phyloP scores from a whole-genome alignment of 2,329 filamentous ascomycete species.

The Xylariaceae sp. region DNA sequence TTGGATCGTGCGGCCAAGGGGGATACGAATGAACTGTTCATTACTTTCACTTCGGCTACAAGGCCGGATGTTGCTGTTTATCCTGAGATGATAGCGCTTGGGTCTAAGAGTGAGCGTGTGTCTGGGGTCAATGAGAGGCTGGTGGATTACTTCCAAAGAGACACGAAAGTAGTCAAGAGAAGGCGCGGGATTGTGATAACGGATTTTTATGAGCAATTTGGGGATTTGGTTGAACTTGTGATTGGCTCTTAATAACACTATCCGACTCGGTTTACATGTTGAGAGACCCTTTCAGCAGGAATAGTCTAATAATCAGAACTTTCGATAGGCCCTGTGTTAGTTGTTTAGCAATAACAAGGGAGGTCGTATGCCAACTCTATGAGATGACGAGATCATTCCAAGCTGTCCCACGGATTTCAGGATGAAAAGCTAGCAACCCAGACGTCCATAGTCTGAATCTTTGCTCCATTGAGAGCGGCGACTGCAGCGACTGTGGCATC shows the following conservation, averaged over 20 bases:
- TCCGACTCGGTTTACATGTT: too few relatives aligned
- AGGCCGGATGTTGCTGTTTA: slow-evolving; percentile 37
- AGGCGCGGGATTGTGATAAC: slow-evolving; percentile 50
- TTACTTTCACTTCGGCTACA: slow-evolving; percentile 44
- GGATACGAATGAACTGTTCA: slow-evolving; percentile 37
- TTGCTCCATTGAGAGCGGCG: slow-evolving; percentile 25
- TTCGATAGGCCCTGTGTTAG: too few relatives aligned
- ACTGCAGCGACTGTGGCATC: slow-evolving; percentile 32
- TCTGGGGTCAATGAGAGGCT: slow-evolving; percentile 45
- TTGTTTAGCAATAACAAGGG: too few relatives aligned
- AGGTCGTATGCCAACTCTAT: too few relatives aligned
- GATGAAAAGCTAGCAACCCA: slow-evolving; percentile 29
- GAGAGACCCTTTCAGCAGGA: too few relatives aligned
- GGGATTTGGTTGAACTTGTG: slow-evolving; percentile 37
- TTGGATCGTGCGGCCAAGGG: slow-evolving; percentile 34
- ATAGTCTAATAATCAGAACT: too few relatives aligned
- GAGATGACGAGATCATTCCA: too few relatives aligned
- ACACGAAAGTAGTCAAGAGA: slow-evolving; percentile 38
- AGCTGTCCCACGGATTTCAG: too few relatives aligned
- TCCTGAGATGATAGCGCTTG: slow-evolving; percentile 44
- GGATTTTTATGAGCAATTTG: slow-evolving; percentile 46
- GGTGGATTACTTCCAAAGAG: slow-evolving; percentile 32
- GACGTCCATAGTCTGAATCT: slow-evolving; percentile 40
- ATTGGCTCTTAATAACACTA: slow-evolving; percentile 29
- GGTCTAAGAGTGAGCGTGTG: slow-evolving; percentile 31